Conservation (phyloP, 768 basidiomycete species). For the Infundibulicybe gibba region DNA sequence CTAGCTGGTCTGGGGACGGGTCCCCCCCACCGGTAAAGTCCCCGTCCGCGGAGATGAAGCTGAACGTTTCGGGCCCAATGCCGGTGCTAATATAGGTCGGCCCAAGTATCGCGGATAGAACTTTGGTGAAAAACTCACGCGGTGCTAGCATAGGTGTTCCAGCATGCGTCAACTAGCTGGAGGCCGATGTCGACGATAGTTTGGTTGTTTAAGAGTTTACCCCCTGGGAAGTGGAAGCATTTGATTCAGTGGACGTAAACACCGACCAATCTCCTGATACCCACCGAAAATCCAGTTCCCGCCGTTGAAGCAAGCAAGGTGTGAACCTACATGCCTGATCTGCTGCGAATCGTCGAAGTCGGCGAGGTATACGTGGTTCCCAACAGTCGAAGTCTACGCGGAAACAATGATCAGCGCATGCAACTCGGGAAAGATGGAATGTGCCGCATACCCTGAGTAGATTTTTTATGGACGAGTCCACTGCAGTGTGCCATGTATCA, state of each 20-base stretch:
- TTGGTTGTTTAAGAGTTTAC: constrained; percentile 64
- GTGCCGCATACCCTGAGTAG: constrained; percentile 45
- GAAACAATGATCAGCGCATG: neutral
- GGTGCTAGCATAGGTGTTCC: constrained; percentile 77
- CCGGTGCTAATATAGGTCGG: constrained; percentile 46
- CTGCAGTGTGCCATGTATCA: constrained; percentile 67
- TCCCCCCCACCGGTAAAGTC: constrained; percentile 31
- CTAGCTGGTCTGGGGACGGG: constrained; percentile 31
- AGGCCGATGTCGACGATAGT: constrained; percentile 65
- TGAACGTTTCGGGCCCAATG: constrained; percentile 73
- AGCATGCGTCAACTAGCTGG: constrained; percentile 65
- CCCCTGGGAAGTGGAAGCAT: constrained; percentile 35
- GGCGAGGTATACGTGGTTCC: constrained; percentile 58
- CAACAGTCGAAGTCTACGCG: constrained; percentile 59
- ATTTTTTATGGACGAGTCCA: constrained; percentile 63
- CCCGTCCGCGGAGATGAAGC: constrained; percentile 59
- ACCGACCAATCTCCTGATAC: constrained; percentile 3
- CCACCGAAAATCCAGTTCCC: constrained; percentile 76
- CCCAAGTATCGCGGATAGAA: neutral
- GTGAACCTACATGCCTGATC: constrained; percentile 65
- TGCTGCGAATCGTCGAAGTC: constrained; percentile 47
- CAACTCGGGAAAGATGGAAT: neutral
- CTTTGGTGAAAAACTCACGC: constrained; percentile 38
- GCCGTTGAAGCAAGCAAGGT: constrained; percentile 70
- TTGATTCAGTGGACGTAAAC: neutral